These are phyloP conservation scores for Dactylellina parvicollis DNA, from an alignment of 2,329 filamentous ascomycete species.

Conservation along the genomic window DNA sequence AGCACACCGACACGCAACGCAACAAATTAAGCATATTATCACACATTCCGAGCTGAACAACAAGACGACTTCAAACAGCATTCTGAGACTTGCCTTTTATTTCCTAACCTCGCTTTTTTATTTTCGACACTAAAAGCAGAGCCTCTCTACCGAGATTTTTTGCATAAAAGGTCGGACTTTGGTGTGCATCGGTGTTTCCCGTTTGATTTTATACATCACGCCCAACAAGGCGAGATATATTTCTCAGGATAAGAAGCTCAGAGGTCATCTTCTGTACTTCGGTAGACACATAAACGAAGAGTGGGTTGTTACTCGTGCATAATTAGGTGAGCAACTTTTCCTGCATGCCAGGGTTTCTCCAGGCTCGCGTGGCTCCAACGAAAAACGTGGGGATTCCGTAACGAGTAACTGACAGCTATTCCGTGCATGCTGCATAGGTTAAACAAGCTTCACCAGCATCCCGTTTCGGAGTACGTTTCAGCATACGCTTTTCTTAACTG, in stretches of 20 bases:
- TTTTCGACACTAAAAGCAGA: background rate
- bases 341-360: conserved; percentile 41
- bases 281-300: conserved; percentile 13
- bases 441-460: background rate
- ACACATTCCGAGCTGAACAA: no score
- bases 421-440: background rate
- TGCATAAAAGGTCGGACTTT: conserved; percentile 47
- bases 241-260: conserved; percentile 9
- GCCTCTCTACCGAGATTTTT: conserved; percentile 19
- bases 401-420: conserved; percentile 21
- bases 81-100: background rate
- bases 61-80: no score
- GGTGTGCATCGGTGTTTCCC: conserved; percentile 34
- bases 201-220: conserved; percentile 14
- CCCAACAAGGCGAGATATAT: conserved; percentile 39
- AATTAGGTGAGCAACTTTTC: conserved; percentile 38
- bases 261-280: conserved; percentile 12
- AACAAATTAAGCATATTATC: conserved; percentile 34
- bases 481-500: no score
- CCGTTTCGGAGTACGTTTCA: no score
- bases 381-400: conserved; percentile 34
- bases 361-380: conserved; percentile 20
- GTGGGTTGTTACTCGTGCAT: conserved; percentile 31
- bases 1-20: conserved; percentile 37
- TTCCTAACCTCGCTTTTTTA: background rate